These are phyloP conservation scores for Agroathelia rolfsii DNA, from an alignment of 1,284 basidiomycete genomes.

Conservation along the genomic window DNA sequence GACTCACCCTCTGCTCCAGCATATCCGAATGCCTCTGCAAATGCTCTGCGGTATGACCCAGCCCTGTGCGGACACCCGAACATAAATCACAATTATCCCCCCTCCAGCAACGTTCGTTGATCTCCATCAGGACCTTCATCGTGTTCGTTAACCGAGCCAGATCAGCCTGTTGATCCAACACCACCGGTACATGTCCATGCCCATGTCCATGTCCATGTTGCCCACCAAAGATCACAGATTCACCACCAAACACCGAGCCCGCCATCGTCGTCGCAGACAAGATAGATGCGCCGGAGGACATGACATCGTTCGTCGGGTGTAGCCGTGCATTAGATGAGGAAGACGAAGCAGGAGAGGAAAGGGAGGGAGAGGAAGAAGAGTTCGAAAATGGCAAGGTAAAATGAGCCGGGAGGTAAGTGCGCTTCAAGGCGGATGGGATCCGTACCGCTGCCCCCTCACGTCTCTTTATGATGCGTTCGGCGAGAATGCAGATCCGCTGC, in stretches of 20 bases:
- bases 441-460: slow-evolving; percentile 83
- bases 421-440: slow-evolving; percentile 52
- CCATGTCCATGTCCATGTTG: slow-evolving; percentile 10
- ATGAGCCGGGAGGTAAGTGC: slow-evolving; percentile 56
- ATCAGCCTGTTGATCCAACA: slow-evolving; percentile 57
- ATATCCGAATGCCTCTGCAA: slow-evolving; percentile 70
- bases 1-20: slow-evolving; percentile 67
- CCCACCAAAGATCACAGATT: too few species aligned
- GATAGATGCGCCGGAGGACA: too few species aligned
- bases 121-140: slow-evolving; percentile 68
- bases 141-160: slow-evolving; percentile 74
- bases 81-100: slow-evolving; percentile 76
- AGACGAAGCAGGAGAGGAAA: slow-evolving; percentile 22
- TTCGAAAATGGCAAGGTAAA: slow-evolving; percentile 39
- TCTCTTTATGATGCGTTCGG: slow-evolving; percentile 79
- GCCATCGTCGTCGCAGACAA: too few species aligned
- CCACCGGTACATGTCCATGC: slow-evolving; percentile 11
- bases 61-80: slow-evolving; percentile 66
- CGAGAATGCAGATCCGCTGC: slow-evolving; percentile 79
- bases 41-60: slow-evolving; percentile 60
- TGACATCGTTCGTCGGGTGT: too few species aligned
- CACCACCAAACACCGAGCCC: too few species aligned
- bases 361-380: slow-evolving; percentile 25
- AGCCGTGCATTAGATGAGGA: slow-evolving; percentile 15
- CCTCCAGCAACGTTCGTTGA: slow-evolving; percentile 68